These are phyloP conservation scores for Cutaneotrichosporon daszewskae DNA, from an alignment of 1,284 basidiomycete genomes.

Conservation along the genomic window DNA sequence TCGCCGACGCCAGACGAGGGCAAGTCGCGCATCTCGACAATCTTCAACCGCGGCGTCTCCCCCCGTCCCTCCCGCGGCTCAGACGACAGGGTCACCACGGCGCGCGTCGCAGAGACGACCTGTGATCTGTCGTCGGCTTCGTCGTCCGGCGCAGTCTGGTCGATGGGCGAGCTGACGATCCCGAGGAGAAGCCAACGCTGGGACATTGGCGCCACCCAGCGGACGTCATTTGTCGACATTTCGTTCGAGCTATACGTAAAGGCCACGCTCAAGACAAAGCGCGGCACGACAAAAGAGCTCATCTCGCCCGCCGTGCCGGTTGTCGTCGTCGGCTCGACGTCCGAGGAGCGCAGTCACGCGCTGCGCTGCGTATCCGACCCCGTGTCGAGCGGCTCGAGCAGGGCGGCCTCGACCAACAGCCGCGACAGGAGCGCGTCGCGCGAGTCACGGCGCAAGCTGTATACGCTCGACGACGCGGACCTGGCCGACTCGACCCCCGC, in stretches of 20 bases:
- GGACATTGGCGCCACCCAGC: conserved; percentile 35
- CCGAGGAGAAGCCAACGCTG: conserved; percentile 29
- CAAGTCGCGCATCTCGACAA: conserved; percentile 2
- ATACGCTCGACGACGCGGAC: no score
- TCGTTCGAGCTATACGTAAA: conserved; percentile 29
- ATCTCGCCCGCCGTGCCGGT: neutral
- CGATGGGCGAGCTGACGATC: conserved; percentile 15
- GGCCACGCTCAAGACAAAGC: conserved; percentile 21
- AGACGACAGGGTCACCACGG: neutral
- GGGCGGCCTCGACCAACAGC: no score
- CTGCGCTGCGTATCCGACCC: no score
- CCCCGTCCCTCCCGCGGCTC: neutral
- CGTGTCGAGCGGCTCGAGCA: no score
- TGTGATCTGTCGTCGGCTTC: conserved; percentile 15
- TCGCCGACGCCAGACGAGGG: conserved; percentile 4
- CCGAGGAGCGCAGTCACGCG: neutral
- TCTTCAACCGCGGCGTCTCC: conserved; percentile 2
- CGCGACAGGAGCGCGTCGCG: no score
- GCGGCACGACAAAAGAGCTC: conserved; percentile 16
- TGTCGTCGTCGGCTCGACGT: conserved; percentile 1
- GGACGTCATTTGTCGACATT: conserved; percentile 24
- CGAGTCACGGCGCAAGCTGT: no score
- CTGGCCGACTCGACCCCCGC: no score
- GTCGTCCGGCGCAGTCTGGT: conserved; percentile 17
- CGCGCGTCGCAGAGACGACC: conserved; percentile 17